Evolutionary conservation across 129 eudicot species (phyloP).

Genomic region (Chrysanthemum lavandulifolium): DNA sequence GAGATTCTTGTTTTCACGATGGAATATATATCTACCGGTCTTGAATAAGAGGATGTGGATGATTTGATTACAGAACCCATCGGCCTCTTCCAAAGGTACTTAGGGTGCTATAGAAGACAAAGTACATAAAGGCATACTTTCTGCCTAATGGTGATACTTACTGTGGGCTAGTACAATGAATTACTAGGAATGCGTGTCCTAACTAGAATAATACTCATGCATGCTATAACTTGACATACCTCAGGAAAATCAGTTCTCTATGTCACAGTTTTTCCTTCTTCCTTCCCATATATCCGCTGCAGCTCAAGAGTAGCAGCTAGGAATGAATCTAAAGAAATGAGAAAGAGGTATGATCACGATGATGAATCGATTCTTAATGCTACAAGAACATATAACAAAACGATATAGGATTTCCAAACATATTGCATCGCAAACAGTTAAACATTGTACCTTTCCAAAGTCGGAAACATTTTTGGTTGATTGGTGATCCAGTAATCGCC

Average conservation of each 20-base stretch:
- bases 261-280: slow-evolving; percentile 36
- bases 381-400: background rate
- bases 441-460: slow-evolving; percentile 54
- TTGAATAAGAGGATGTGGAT: slow-evolving; percentile 10
- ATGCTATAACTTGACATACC: slow-evolving; percentile 29
- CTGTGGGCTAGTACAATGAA: slow-evolving; percentile 15
- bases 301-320: slow-evolving; percentile 67
- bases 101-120: slow-evolving; percentile 20
- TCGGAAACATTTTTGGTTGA: slow-evolving; percentile 60
- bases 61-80: slow-evolving; percentile 10
- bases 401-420: background rate
- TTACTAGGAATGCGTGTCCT: background rate
- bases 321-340: slow-evolving; percentile 46
- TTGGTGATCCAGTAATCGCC: slow-evolving; percentile 65
- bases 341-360: slow-evolving; percentile 14
- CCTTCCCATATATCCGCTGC: slow-evolving; percentile 63
- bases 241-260: slow-evolving; percentile 30
- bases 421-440: background rate
- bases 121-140: slow-evolving; percentile 20
- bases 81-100: slow-evolving; percentile 4
- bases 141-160: slow-evolving; percentile 23
- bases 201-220: slow-evolving; percentile 13
- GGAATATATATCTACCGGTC: background rate
- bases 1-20: background rate
- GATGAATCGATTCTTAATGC: slow-evolving; percentile 2